A percentile compares a stretch with the other conserved stretches of the same genome.
These are phyloP conservation scores for Scleroderma bovista DNA, from an alignment of 768 basidiomycete genomes.

Conservation along the genomic window DNA sequence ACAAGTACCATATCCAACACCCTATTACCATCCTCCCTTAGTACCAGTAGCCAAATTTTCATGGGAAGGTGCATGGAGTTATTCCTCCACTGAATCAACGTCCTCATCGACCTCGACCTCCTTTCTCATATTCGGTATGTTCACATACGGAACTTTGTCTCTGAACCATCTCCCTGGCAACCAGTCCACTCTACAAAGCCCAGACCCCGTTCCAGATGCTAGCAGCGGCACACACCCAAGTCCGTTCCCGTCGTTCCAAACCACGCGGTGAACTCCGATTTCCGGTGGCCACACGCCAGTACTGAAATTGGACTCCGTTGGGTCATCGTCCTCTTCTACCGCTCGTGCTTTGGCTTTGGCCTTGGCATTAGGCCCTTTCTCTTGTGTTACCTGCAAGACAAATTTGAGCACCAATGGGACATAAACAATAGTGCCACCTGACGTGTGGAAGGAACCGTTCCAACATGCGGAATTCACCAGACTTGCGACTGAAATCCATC, in stretches of 20 bases:
- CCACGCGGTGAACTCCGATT: constrained; percentile 69
- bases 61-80: too few species aligned
- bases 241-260: constrained; percentile 79
- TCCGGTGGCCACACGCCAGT: constrained; percentile 77
- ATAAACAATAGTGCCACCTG: constrained; percentile 1
- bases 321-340: constrained; percentile 4
- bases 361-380: constrained; percentile 29
- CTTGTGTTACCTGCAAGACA: constrained; percentile 42
- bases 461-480: constrained; percentile 78
- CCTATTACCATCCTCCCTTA: too few species aligned
- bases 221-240: constrained; percentile 52
- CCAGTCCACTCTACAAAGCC: constrained; percentile 81
- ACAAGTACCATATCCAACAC: too few species aligned
- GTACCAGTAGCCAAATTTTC: too few species aligned
- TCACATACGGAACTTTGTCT: constrained; percentile 60
- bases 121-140: constrained; percentile 54
- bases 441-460: constrained; percentile 81
- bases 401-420: background rate
- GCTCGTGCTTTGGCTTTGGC: constrained; percentile 26
- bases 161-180: constrained; percentile 70
- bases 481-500: constrained; percentile 78
- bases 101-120: constrained; percentile 44
- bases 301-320: constrained; percentile 24
- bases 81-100: constrained; percentile 29
- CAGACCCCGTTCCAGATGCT: constrained; percentile 78